phyloP scores from a whole-genome alignment of 2,329 filamentous ascomycete genomes.

The Penicillium polonicum region DNA sequence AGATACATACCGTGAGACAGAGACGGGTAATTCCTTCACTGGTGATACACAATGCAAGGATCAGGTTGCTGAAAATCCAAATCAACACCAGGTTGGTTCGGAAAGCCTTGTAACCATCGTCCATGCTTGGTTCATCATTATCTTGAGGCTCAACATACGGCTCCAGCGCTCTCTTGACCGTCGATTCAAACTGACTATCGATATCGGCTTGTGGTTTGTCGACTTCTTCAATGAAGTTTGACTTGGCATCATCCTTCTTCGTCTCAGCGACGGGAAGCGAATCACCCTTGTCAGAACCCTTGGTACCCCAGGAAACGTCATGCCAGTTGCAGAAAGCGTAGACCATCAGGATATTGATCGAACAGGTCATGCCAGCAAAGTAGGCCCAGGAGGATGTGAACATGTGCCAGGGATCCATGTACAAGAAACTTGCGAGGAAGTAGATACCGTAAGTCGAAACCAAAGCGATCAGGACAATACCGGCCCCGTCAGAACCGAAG shows the following conservation, averaged over 20 bases:
- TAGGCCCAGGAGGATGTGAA: conserved; percentile 95
- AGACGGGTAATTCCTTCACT: conserved; percentile 79
- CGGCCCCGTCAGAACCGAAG: conserved; percentile 72
- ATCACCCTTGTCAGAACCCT: conserved; percentile 92
- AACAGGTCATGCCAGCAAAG: conserved; percentile 86
- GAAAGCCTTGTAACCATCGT: conserved; percentile 99
- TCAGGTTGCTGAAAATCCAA: conserved; percentile 91
- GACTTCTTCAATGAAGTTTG: conserved; percentile 84
- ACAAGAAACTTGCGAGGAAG: conserved; percentile 94
- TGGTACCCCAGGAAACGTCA: conserved; percentile 98
- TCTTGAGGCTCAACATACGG: conserved; percentile 75
- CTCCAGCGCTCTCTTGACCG: conserved; percentile 85
- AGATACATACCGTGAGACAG: conserved; percentile 72
- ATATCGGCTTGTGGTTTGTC: conserved; percentile 96
- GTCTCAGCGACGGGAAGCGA: conserved; percentile 83
- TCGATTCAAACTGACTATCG: conserved; percentile 91
- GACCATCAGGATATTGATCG: conserved; percentile 98
- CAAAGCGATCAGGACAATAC: conserved; percentile 88
- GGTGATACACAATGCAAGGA: conserved; percentile 80
- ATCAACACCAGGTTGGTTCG: conserved; percentile 84
- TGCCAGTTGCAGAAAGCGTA: conserved; percentile 99
- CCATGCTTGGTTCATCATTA: conserved; percentile 77
- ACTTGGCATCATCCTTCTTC: conserved; percentile 83
- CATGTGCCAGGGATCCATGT: conserved; percentile 99
- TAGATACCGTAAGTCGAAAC: conserved; percentile 93